Conservation (phyloP, 1,284 basidiomycete species). For the Fomes fomentarius region DNA sequence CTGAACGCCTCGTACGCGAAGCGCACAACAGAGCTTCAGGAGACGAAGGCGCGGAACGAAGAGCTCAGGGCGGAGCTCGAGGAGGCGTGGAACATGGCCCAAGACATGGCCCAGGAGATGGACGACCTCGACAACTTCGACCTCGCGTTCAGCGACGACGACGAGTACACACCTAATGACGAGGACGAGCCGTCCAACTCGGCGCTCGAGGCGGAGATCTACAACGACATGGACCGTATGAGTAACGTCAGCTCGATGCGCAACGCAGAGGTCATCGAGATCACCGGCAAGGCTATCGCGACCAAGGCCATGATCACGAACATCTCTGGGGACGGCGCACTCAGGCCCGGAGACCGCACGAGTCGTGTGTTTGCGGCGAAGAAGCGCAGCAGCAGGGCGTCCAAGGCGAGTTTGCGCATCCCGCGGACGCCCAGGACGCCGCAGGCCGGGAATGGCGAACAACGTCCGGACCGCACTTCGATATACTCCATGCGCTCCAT, state of each 20-base stretch:
- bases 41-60: conserved; percentile 48
- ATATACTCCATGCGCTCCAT: conserved; percentile 15
- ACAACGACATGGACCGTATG: conserved; percentile 28
- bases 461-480: conserved; percentile 18
- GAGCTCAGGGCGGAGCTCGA: conserved; percentile 72
- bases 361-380: conserved; percentile 58
- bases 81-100: conserved; percentile 79
- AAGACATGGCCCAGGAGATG: conserved; percentile 69
- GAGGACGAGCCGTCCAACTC: conserved; percentile 41
- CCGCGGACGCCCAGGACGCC: conserved; percentile 33
- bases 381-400: conserved; percentile 58
- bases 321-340: conserved; percentile 12
- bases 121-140: conserved; percentile 50
- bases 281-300: conserved; percentile 37
- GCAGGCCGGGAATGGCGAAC: conserved; percentile 19
- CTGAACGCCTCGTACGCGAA: conserved; percentile 73
- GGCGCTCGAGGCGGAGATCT: conserved; percentile 31
- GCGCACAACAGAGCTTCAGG: conserved; percentile 57
- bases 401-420: conserved; percentile 60
- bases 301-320: conserved; percentile 35
- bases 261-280: conserved; percentile 35
- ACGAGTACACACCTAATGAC: conserved; percentile 32
- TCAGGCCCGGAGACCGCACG: conserved; percentile 21
- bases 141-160: conserved; percentile 32
- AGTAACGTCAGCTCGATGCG: conserved; percentile 26